phyloP scores from a whole-genome alignment of 768 basidiomycete genomes.

The Mycena leptocephala region DNA sequence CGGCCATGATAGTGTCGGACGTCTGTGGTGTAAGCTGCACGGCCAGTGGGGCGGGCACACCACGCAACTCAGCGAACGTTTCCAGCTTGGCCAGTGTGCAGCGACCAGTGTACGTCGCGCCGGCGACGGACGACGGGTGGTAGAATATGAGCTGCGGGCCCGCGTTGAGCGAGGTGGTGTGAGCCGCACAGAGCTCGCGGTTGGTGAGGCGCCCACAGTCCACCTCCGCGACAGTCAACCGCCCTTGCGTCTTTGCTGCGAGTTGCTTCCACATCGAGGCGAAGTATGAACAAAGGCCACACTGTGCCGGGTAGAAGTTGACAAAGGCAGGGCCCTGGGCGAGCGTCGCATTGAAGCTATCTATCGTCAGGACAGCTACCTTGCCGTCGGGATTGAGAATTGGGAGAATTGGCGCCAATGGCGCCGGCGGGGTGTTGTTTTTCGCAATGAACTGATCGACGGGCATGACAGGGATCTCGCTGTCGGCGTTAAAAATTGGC shows the following conservation, averaged over 20 bases:
- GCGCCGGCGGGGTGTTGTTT: slow-evolving; percentile 26
- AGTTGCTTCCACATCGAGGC: slow-evolving; percentile 87
- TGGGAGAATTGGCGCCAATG: slow-evolving; percentile 28
- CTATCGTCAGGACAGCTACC: slow-evolving; percentile 52
- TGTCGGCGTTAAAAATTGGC: no score
- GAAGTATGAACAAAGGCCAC: slow-evolving; percentile 95
- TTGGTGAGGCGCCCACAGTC: slow-evolving; percentile 50
- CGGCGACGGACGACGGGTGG: slow-evolving; percentile 69
- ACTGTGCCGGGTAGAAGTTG: slow-evolving; percentile 94
- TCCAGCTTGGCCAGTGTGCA: slow-evolving; percentile 81
- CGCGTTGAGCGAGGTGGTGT: slow-evolving; percentile 81
- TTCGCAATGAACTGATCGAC: slow-evolving; percentile 67
- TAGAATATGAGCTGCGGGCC: slow-evolving; percentile 85
- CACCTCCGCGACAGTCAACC: slow-evolving; percentile 87
- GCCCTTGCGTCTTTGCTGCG: slow-evolving; percentile 77
- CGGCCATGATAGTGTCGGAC: slow-evolving; percentile 88
- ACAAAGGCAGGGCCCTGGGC: slow-evolving; percentile 64
- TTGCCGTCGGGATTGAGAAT: slow-evolving; percentile 54
- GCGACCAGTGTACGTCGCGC: slow-evolving; percentile 83
- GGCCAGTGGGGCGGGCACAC: slow-evolving; percentile 78
- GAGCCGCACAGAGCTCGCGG: slow-evolving; percentile 74
- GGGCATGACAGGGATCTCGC: no score
- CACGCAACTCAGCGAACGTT: slow-evolving; percentile 83
- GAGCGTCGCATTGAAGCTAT: slow-evolving; percentile 58
- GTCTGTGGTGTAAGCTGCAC: slow-evolving; percentile 83